Conservation (phyloP, 176 grass and related monocot species). For the Phoenix roebelenii region DNA sequence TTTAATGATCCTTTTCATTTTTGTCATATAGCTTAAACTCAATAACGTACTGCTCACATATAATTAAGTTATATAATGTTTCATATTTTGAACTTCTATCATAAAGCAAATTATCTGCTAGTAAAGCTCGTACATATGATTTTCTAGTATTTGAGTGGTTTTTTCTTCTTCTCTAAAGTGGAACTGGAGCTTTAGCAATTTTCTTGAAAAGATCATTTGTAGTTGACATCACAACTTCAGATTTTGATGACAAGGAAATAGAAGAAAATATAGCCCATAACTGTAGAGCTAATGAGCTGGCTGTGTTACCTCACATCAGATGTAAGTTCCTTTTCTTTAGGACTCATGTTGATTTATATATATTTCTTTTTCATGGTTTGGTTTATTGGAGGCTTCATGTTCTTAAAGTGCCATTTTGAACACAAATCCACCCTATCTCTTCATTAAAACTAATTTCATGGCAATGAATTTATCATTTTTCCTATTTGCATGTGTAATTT, state of each 20-base stretch:
- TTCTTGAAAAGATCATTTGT: constrained; percentile 51
- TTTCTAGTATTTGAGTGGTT: neutral
- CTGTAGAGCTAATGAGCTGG: constrained; percentile 47
- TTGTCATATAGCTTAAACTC: too few relatives aligned
- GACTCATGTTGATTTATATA: neutral
- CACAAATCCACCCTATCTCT: too few relatives aligned
- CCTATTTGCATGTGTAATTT: too few relatives aligned
- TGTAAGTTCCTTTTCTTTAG: constrained; percentile 36
- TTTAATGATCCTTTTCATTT: too few relatives aligned
- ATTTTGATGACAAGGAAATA: constrained; percentile 79
- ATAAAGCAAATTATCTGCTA: neutral
- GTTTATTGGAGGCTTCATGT: too few relatives aligned
- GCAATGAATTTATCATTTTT: too few relatives aligned
- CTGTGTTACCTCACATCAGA: constrained; percentile 55
- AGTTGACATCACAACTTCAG: constrained; percentile 81
- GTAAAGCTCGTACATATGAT: constrained; percentile 1
- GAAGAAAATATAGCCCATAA: constrained; percentile 90
- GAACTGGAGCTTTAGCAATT: constrained; percentile 78
- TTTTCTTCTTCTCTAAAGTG: constrained; percentile 34
- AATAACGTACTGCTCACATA: too few relatives aligned
- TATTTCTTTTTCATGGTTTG: neutral
- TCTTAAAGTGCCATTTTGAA: too few relatives aligned
- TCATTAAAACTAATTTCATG: too few relatives aligned
- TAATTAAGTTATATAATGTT: too few relatives aligned
- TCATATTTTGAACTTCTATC: too few relatives aligned